These are phyloP conservation scores for Plantago major DNA, from an alignment of 257 asterid species.

Conservation along the genomic window DNA sequence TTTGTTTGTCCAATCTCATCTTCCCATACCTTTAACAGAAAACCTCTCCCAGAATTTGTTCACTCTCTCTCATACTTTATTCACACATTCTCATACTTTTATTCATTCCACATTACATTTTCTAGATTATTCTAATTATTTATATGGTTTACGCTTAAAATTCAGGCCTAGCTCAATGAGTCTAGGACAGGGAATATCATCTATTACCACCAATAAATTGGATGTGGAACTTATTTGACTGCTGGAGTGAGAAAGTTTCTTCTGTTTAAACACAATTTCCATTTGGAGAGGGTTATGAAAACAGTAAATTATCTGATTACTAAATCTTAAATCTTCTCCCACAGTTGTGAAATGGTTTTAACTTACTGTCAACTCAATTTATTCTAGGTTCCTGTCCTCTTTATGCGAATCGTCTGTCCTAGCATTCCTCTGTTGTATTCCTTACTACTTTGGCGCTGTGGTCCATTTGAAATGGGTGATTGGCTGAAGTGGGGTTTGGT, in stretches of 20 bases:
- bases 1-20: no score
- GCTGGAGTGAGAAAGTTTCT: constrained; percentile 4
- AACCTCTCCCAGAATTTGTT: no score
- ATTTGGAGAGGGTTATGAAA: not conserved
- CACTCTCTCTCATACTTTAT: no score
- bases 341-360: constrained; percentile 4
- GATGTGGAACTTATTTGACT: constrained; percentile 12
- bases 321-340: constrained; percentile 1
- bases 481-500: constrained; percentile 96
- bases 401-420: constrained; percentile 90
- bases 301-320: constrained; percentile 11
- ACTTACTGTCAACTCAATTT: constrained; percentile 22
- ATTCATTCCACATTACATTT: no score
- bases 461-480: constrained; percentile 97
- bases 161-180: no score
- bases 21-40: no score
- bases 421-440: constrained; percentile 83
- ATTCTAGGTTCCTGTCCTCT: constrained; percentile 80
- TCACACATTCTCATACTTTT: no score
- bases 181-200: no score
- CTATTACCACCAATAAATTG: constrained; percentile 13
- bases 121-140: no score
- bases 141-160: no score
- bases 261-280: not conserved
- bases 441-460: constrained; percentile 75